phyloP scores from a whole-genome alignment of 2,329 filamentous ascomycete species.

The Cladosporium sp. region DNA sequence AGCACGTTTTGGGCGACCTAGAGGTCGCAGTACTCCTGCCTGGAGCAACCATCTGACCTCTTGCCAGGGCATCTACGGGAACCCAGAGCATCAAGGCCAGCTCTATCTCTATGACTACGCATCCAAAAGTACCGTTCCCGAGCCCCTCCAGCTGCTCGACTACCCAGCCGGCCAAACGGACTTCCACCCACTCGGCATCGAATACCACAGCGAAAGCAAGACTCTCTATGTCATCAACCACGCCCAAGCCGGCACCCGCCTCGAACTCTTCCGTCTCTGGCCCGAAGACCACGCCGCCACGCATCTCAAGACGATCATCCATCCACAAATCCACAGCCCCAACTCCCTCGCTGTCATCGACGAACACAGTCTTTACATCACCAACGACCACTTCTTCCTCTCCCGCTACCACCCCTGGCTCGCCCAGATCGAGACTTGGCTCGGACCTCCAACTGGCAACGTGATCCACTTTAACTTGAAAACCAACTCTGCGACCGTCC shows the following conservation, averaged over 20 bases:
- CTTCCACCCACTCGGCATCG: constrained; percentile 43
- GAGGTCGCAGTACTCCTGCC: not conserved
- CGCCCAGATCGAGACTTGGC: constrained; percentile 42
- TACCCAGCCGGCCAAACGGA: constrained; percentile 30
- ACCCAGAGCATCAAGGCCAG: constrained; percentile 29
- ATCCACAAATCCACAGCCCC: constrained; percentile 38
- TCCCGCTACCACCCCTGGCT: constrained; percentile 31
- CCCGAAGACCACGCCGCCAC: constrained; percentile 29
- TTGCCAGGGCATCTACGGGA: constrained; percentile 33
- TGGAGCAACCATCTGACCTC: not conserved
- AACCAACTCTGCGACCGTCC: not conserved
- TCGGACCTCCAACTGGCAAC: constrained; percentile 38
- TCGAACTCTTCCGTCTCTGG: constrained; percentile 41
- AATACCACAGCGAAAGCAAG: constrained; percentile 35
- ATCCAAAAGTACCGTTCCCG: constrained; percentile 24
- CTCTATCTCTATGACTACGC: constrained; percentile 45
- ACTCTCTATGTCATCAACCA: constrained; percentile 46
- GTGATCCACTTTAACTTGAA: constrained; percentile 39
- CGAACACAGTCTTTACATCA: constrained; percentile 38
- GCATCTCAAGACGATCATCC: constrained; percentile 34
- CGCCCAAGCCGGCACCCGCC: constrained; percentile 34
- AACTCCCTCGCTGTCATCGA: constrained; percentile 42
- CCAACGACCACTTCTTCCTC: constrained; percentile 46
- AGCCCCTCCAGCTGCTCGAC: constrained; percentile 31
- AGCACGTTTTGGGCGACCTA: not conserved